These are phyloP conservation scores for Picochlorum sp. DNA, from an alignment of 139 green algal genomes.

Conservation along the genomic window DNA sequence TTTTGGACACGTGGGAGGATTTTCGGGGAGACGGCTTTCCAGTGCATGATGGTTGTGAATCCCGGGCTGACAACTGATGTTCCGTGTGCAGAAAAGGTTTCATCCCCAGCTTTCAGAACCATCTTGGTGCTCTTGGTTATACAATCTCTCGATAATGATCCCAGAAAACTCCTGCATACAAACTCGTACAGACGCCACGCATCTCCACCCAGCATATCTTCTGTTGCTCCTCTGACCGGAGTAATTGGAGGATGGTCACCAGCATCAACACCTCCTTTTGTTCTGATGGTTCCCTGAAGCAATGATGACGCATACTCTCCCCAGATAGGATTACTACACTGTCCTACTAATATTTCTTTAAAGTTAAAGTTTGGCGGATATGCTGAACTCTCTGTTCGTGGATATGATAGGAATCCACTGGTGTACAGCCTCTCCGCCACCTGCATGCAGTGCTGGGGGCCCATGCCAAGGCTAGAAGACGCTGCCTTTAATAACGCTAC, in stretches of 20 bases:
- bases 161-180: constrained; percentile 69
- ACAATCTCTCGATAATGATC: constrained; percentile 54
- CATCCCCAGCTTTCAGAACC: constrained; percentile 37
- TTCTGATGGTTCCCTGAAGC: constrained; percentile 32
- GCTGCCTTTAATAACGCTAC: constrained; percentile 80
- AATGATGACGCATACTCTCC: constrained; percentile 63
- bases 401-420: constrained; percentile 76
- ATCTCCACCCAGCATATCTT: constrained; percentile 66
- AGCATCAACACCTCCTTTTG: constrained; percentile 51
- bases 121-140: constrained; percentile 44
- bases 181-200: constrained; percentile 81
- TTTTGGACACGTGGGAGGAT: constrained; percentile 49
- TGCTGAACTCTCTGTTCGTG: constrained; percentile 71
- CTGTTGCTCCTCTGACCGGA: constrained; percentile 55
- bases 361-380: constrained; percentile 85
- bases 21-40: constrained; percentile 48
- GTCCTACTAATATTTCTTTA: constrained; percentile 39
- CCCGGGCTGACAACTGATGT: constrained; percentile 40
- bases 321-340: constrained; percentile 61
- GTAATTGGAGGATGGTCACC: constrained; percentile 92
- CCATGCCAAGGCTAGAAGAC: constrained; percentile 59
- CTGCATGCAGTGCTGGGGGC: constrained; percentile 68
- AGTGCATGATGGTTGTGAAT: constrained; percentile 78
- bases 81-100: constrained; percentile 53
- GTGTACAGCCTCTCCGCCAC: constrained; percentile 83